Base-by-base conservation (phyloP, 352 stramenopile genomes). In the Globisporangium lucens region DNA sequence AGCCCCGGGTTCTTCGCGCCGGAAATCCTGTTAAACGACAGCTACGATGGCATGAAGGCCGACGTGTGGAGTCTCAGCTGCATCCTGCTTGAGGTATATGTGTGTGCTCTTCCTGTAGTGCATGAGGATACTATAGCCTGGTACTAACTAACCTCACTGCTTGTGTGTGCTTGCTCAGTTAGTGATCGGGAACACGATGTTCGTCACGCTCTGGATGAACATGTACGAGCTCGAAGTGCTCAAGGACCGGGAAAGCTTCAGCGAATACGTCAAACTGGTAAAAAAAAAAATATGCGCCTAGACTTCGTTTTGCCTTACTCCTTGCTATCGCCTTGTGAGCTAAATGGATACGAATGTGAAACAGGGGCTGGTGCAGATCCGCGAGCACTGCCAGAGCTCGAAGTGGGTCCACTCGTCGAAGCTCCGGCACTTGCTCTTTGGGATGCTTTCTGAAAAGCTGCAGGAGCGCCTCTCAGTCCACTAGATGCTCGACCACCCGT, bases 41-140 rank as follows among this genome's bases (percentile, higher is more conserved):
- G 64, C 27, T 94, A 96, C 63, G 84, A 93, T 35, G 87, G 85
- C 46, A 67, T 78, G 35, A 90, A 89, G 56, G 88, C 85, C 10
- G 90, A 97, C 52, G 71, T 95, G 22, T 97, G 90, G 90, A 94
- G 83, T 46, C 63, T 96, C 20, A 89, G 88, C 2, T 96, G 87
- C 68, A 92, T 97, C 17, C 63, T 96, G 7, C 74, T 97, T 15
- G 90, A 92, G 78, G 81, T 24, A 24, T 90, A 51, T 5, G 55
- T 68, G n/a, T 24, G 10, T 58, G 53, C 5, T 47, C 55, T 9
- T 36, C 13, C 12, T 22, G 46, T 20, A 17, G 7, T 69, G 33
- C 24, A 29, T 30, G 41, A 47, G 3, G 13, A 4, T 13, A 15
- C 15, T 47, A 2, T 24, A 29, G 30, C 35, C 4, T 41, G 35